Conservation (phyloP, 768 basidiomycete genomes). For the Mycena galericulata region DNA sequence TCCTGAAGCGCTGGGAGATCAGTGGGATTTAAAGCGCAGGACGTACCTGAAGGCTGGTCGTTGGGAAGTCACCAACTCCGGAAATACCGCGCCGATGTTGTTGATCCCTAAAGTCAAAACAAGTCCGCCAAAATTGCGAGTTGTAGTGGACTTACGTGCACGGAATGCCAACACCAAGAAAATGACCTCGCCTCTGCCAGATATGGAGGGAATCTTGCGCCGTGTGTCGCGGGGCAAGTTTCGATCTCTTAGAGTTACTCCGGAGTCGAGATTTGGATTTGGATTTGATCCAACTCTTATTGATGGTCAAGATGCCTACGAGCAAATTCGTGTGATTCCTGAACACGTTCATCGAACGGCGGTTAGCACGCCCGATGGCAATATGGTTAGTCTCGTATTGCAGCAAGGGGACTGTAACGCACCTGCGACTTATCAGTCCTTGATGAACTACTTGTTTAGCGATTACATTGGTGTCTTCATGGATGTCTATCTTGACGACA, state of each 20-base stretch:
- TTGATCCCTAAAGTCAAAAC: not conserved
- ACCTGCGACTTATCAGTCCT: not conserved
- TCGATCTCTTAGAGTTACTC: too few relatives aligned
- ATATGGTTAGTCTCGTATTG: too few relatives aligned
- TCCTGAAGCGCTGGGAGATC: conserved; percentile 27
- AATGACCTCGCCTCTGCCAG: not conserved
- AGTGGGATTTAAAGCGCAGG: not conserved
- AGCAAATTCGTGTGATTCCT: too few relatives aligned
- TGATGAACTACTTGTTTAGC: not conserved
- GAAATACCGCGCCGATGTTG: not conserved
- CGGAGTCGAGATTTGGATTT: too few relatives aligned
- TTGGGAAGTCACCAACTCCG: not conserved
- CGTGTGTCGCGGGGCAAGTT: too few relatives aligned
- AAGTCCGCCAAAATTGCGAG: not conserved
- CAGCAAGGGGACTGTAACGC: not conserved
- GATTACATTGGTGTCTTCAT: not conserved
- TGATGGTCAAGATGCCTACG: too few relatives aligned
- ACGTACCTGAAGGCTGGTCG: conserved; percentile 1
- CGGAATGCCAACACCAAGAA: not conserved
- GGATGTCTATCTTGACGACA: not conserved
- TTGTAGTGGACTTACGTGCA: not conserved
- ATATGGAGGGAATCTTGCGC: not conserved
- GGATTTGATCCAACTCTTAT: too few relatives aligned
- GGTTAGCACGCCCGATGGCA: too few relatives aligned
- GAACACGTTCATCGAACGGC: too few relatives aligned